Conservation (phyloP, 73 alveolate genomes). For the Uronychia binucleata region DNA sequence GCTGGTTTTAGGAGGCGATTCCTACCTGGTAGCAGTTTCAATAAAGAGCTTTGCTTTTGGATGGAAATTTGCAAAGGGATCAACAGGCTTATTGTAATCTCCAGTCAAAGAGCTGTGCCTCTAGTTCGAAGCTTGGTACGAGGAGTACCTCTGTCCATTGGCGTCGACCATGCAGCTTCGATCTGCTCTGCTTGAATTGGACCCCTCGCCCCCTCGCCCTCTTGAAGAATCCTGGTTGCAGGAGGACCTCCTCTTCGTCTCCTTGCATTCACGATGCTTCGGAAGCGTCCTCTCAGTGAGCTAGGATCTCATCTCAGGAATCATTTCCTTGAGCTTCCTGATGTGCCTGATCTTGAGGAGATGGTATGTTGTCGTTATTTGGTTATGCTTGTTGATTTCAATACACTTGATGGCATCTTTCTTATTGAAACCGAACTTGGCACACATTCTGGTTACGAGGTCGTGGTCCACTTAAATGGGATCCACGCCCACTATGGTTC, state of each 20-base stretch:
- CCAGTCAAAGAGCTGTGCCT: background rate
- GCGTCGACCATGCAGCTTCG: background rate
- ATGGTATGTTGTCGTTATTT: slow-evolving; percentile 82
- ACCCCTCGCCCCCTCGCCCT: too few species aligned
- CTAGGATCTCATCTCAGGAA: background rate
- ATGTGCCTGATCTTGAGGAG: slow-evolving; percentile 69
- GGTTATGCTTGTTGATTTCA: slow-evolving; percentile 70
- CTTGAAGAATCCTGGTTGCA: background rate
- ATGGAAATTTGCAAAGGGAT: background rate
- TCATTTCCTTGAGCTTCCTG: slow-evolving; percentile 25
- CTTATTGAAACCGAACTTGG: slow-evolving; percentile 61
- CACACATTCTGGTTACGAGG: slow-evolving; percentile 53
- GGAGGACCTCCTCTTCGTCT: background rate
- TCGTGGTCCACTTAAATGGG: slow-evolving; percentile 68
- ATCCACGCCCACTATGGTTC: slow-evolving; percentile 62
- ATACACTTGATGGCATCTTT: slow-evolving; percentile 59
- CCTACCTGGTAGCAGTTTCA: background rate
- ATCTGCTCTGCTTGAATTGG: background rate
- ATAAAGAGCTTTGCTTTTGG: background rate
- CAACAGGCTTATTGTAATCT: background rate
- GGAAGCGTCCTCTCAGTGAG: background rate
- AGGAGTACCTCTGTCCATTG: background rate
- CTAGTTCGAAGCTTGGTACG: background rate
- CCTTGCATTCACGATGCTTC: background rate
- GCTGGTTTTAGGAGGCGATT: background rate